A percentile compares a stretch with the other conserved stretches of the same genome.
These are phyloP conservation scores for Cutaneotrichosporon dermatis DNA, from an alignment of 1,284 basidiomycete genomes.

Conservation along the genomic window DNA sequence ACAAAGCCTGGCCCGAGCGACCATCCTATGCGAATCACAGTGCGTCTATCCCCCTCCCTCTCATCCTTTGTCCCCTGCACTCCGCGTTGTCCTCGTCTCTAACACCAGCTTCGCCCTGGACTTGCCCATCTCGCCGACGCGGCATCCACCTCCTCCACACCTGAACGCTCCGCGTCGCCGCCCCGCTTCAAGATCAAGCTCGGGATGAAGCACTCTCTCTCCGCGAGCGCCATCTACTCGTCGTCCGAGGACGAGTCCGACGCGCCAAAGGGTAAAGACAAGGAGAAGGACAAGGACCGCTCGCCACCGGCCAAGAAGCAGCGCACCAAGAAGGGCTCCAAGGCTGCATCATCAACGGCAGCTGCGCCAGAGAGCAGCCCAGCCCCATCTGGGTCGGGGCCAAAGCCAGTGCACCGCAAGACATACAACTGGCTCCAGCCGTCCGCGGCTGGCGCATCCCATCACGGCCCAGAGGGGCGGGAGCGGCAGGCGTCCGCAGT, in stretches of 20 bases:
- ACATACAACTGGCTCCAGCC: constrained; percentile 44
- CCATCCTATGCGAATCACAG: constrained; percentile 3
- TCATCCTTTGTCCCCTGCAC: neutral
- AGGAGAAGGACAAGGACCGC: constrained; percentile 1
- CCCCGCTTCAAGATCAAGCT: constrained; percentile 38
- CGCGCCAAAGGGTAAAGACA: neutral
- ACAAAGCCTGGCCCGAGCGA: neutral
- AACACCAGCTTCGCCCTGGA: constrained; percentile 9
- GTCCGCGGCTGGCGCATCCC: constrained; percentile 33
- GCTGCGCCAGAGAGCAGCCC: too few species aligned
- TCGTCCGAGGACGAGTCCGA: constrained; percentile 32
- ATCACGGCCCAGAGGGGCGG: constrained; percentile 33
- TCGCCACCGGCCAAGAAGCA: constrained; percentile 16
- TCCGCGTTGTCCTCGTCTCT: neutral
- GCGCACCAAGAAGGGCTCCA: constrained; percentile 1
- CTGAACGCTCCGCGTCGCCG: constrained; percentile 33
- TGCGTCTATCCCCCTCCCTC: neutral
- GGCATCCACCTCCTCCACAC: neutral
- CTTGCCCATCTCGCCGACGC: constrained; percentile 2
- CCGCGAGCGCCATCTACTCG: constrained; percentile 23
- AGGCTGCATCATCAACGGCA: too few species aligned
- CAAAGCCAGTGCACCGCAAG: constrained; percentile 22
- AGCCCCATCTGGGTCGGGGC: neutral
- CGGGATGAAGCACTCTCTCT: constrained; percentile 24
- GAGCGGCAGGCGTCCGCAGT: neutral